A percentile compares a stretch with the other conserved stretches of the same genome.
These are phyloP conservation scores for Brassica incana DNA, from an alignment of 345 rosid genomes.

Conservation along the genomic window DNA sequence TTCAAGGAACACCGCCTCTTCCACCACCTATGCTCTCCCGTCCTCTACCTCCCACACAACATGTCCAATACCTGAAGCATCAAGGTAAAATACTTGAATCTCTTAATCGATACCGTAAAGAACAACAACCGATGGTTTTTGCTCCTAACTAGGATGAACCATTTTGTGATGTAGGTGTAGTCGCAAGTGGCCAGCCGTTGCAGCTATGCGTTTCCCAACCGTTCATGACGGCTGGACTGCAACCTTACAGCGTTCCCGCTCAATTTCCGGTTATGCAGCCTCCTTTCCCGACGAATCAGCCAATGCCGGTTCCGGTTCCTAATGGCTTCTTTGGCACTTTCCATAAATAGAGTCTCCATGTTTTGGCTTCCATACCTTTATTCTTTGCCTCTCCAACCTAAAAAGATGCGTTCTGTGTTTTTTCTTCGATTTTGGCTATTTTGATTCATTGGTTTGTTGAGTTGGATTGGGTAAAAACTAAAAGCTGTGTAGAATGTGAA, in stretches of 20 bases:
- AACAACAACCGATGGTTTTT: not conserved
- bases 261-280: constrained; percentile 54
- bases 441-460: not conserved
- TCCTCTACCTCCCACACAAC: constrained; percentile 54
- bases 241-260: constrained; percentile 43
- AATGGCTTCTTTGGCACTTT: constrained; percentile 45
- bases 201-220: constrained; percentile 50
- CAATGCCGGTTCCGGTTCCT: constrained; percentile 43
- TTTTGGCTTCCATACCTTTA: constrained; percentile 1
- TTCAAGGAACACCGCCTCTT: constrained; percentile 51
- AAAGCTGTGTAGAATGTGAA: not conserved
- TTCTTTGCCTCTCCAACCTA: constrained; percentile 15
- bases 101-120: not conserved
- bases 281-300: constrained; percentile 44
- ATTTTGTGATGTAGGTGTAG: constrained; percentile 14
- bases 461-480: not conserved
- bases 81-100: constrained; percentile 44
- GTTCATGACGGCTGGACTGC: constrained; percentile 45
- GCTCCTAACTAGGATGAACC: not conserved
- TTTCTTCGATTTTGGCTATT: not conserved
- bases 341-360: constrained; percentile 36
- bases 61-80: constrained; percentile 60
- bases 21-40: constrained; percentile 51
- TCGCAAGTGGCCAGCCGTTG: constrained; percentile 29
- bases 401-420: not conserved